These are phyloP conservation scores for Quercus phellos DNA, from an alignment of 331 rosid genomes.

Conservation along the genomic window DNA sequence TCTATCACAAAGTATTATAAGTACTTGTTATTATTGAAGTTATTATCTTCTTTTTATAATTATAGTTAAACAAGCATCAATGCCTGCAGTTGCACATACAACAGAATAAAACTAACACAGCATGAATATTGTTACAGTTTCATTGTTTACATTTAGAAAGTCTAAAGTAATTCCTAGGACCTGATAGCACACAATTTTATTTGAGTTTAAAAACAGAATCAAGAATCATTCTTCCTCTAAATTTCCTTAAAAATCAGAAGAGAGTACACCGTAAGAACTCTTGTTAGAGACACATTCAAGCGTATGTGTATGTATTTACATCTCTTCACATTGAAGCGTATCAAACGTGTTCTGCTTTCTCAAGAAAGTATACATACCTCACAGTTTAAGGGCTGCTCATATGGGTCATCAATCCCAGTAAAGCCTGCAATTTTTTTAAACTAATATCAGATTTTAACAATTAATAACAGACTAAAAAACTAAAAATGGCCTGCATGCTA, in stretches of 20 bases:
- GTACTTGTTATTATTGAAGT: neutral
- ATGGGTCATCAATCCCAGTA: conserved; percentile 94
- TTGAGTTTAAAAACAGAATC: neutral
- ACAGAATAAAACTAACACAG: neutral
- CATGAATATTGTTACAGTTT: neutral
- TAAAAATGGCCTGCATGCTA: neutral
- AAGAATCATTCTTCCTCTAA: neutral
- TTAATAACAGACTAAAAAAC: conserved; percentile 4
- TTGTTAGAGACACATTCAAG: neutral
- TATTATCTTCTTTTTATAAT: neutral
- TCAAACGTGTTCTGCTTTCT: neutral
- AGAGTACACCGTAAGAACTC: neutral
- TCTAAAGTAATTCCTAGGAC: neutral
- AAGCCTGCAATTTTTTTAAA: conserved; percentile 60
- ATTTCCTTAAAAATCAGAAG: neutral
- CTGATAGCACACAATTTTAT: neutral
- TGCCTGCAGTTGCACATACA: neutral
- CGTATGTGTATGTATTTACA: neutral
- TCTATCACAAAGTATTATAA: neutral
- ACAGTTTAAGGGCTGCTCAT: conserved; percentile 68
- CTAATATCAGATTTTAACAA: conserved; percentile 6
- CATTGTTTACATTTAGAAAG: neutral
- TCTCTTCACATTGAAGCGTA: neutral
- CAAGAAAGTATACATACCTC: conserved; percentile 48
- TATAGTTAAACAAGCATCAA: neutral